phyloP scores from a whole-genome alignment of 1,284 basidiomycete genomes.

The Ustilago hordei region DNA sequence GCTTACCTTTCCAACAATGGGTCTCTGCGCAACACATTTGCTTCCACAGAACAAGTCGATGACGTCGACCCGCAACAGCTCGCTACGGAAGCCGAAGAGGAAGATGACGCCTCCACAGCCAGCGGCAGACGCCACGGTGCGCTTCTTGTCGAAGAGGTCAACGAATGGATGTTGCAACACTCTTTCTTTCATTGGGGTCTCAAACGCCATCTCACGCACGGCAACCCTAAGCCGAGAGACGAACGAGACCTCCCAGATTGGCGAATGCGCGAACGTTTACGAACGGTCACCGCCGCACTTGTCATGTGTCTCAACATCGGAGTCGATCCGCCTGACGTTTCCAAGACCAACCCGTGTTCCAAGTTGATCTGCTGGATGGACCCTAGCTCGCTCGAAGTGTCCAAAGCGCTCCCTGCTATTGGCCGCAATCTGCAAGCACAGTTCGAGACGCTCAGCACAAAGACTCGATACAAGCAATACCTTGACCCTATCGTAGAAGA shows the following conservation, averaged over 20 bases:
- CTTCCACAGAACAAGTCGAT: constrained; percentile 19
- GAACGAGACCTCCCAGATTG: constrained; percentile 76
- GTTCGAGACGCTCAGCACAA: constrained; percentile 87
- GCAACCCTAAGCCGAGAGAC: constrained; percentile 80
- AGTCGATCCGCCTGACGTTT: constrained; percentile 94
- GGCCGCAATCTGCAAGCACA: constrained; percentile 93
- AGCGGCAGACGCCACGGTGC: constrained; percentile 65
- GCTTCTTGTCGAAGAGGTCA: constrained; percentile 62
- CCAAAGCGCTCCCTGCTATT: constrained; percentile 74
- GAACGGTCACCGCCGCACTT: constrained; percentile 88
- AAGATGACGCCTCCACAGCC: constrained; percentile 59
- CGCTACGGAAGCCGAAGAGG: constrained; percentile 40
- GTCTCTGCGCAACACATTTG: constrained; percentile 9
- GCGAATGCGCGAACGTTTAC: constrained; percentile 83
- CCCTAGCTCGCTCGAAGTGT: constrained; percentile 83
- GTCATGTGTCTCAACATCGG: constrained; percentile 97
- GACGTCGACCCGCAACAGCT: constrained; percentile 45
- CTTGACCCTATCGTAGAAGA: constrained; percentile 96
- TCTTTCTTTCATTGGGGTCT: constrained; percentile 67
- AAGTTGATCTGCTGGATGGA: constrained; percentile 98
- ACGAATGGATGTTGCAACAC: constrained; percentile 67
- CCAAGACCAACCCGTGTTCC: constrained; percentile 96
- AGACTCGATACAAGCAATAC: constrained; percentile 76
- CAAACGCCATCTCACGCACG: constrained; percentile 87
- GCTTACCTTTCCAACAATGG: constrained; percentile 13